These are phyloP conservation scores for Trypanosoma vivax DNA, from an alignment of 208 protist species.

Conservation along the genomic window DNA sequence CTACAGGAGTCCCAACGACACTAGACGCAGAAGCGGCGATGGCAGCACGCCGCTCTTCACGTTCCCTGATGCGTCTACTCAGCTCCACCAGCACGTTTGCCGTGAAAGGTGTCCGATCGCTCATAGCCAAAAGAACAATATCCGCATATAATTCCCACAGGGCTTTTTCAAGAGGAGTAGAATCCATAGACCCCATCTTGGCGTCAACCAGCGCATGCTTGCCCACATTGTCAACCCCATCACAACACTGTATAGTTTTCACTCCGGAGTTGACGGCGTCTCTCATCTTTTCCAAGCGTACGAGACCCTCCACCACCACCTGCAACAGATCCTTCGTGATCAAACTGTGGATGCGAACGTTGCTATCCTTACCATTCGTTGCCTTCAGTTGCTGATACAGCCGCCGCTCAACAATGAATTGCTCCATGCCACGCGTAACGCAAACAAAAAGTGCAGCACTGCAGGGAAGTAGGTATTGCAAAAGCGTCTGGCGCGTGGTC, in stretches of 20 bases:
- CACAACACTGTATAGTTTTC: background rate
- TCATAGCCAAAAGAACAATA: constrained; percentile 58
- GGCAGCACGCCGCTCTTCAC: constrained; percentile 12
- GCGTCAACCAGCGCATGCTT: constrained; percentile 27
- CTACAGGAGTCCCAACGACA: background rate
- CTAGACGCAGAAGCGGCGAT: background rate
- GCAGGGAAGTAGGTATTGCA: constrained; percentile 51
- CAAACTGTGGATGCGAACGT: constrained; percentile 18
- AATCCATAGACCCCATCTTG: constrained; percentile 29
- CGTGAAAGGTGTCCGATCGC: constrained; percentile 53
- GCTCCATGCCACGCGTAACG: constrained; percentile 45
- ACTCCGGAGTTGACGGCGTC: constrained; percentile 21
- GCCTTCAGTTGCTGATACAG: constrained; percentile 13
- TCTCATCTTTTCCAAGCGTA: constrained; percentile 66
- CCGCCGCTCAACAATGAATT: constrained; percentile 26
- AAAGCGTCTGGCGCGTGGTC: constrained; percentile 16
- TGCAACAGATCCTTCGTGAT: constrained; percentile 56
- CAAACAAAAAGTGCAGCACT: constrained; percentile 60
- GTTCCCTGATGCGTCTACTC: constrained; percentile 28
- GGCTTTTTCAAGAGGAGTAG: constrained; percentile 29
- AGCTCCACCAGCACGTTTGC: constrained; percentile 45
- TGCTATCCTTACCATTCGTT: constrained; percentile 9
- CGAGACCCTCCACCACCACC: constrained; percentile 65
- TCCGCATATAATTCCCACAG: constrained; percentile 75
- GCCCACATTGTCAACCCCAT: background rate